Percentiles rank a stretch among this genome's conserved stretches.
These are phyloP conservation scores for Starmerella vitae DNA, from an alignment of 805 yeast genomes.

Conservation along the genomic window DNA sequence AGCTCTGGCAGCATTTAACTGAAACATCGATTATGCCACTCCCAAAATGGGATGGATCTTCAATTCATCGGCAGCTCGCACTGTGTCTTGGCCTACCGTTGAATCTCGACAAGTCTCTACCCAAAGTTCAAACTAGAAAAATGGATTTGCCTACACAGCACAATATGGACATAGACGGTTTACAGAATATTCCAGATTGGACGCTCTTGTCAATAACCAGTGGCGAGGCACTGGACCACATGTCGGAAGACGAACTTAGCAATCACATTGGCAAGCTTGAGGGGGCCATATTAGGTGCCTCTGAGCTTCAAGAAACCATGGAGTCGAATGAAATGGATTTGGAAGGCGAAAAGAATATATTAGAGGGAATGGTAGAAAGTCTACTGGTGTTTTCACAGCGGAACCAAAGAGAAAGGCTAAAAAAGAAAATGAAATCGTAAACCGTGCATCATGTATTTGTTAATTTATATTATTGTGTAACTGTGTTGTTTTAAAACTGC, in stretches of 20 bases:
- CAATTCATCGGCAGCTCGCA: conserved; percentile 49
- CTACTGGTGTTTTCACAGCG: conserved; percentile 76
- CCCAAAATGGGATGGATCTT: conserved; percentile 56
- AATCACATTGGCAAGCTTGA: conserved; percentile 29
- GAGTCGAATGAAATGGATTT: conserved; percentile 36
- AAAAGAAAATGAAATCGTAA: conserved; percentile 5
- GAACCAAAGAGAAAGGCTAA: conserved; percentile 19
- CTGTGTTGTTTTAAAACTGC: too few relatives aligned
- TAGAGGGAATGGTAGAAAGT: conserved; percentile 79
- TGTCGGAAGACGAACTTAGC: conserved; percentile 30
- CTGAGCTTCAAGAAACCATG: conserved; percentile 38
- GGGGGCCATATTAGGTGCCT: conserved; percentile 29
- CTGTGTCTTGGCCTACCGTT: conserved; percentile 60
- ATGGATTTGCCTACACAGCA: conserved; percentile 14
- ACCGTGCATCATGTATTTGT: too few relatives aligned
- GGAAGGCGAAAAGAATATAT: conserved; percentile 54
- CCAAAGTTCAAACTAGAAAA: conserved; percentile 18
- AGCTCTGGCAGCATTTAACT: conserved; percentile 37
- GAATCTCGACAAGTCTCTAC: conserved; percentile 45
- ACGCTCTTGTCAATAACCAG: conserved; percentile 26
- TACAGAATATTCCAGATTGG: conserved; percentile 23
- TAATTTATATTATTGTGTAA: too few relatives aligned
- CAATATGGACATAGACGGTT: conserved; percentile 6
- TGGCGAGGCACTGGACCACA: conserved; percentile 28
- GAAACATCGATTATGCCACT: conserved; percentile 39